phyloP scores from a whole-genome alignment of 1,139 yeast genomes.

The Hansenula anomala region DNA sequence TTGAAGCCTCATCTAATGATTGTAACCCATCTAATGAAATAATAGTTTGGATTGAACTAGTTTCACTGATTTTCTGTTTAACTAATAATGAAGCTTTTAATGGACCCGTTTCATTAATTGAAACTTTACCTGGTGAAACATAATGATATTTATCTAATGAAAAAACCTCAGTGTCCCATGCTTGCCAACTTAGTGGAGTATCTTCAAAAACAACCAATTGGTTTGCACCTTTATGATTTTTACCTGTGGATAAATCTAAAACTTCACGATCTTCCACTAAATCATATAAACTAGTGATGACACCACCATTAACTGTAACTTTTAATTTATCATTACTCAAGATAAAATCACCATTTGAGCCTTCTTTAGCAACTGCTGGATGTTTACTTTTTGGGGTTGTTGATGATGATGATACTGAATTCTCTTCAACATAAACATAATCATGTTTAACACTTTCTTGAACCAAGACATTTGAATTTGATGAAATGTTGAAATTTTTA shows the following conservation, averaged over 20 bases:
- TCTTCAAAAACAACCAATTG: constrained; percentile 81
- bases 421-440: constrained; percentile 15
- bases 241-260: constrained; percentile 50
- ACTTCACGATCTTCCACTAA: constrained; percentile 57
- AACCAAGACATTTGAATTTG: constrained; percentile 10
- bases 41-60: constrained; percentile 58
- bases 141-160: constrained; percentile 67
- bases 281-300: constrained; percentile 65
- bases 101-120: constrained; percentile 50
- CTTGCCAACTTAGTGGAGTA: constrained; percentile 86
- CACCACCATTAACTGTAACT: constrained; percentile 59
- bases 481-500: constrained; percentile 6
- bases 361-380: constrained; percentile 43
- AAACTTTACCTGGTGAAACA: constrained; percentile 41
- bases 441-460: constrained; percentile 11
- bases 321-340: constrained; percentile 58
- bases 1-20: constrained; percentile 26
- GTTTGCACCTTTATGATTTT: constrained; percentile 57
- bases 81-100: constrained; percentile 60
- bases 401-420: background rate
- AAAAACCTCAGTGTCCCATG: constrained; percentile 96
- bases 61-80: constrained; percentile 48
- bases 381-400: constrained; percentile 24
- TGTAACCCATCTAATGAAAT: constrained; percentile 64
- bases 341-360: constrained; percentile 36